phyloP scores from a whole-genome alignment of 2,329 filamentous ascomycete genomes.

The Akanthomyces uredinophilus region DNA sequence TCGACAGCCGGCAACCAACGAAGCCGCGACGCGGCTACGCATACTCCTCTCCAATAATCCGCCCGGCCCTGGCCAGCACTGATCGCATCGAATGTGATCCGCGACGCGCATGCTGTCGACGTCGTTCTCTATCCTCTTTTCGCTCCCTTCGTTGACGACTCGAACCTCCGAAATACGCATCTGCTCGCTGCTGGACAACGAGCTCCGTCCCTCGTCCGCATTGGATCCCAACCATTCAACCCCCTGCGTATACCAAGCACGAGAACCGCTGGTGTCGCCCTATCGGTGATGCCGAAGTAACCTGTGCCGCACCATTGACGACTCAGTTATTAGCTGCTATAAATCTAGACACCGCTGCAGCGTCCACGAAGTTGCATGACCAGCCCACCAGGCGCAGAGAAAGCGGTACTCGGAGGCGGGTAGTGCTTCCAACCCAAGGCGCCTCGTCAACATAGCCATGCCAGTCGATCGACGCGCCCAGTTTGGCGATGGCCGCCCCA shows the following conservation, averaged over 20 bases:
- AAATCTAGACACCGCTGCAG: neutral
- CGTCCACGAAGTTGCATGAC: constrained; percentile 2
- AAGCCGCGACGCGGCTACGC: neutral
- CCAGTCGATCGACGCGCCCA: constrained; percentile 31
- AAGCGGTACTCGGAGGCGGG: neutral
- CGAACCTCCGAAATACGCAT: neutral
- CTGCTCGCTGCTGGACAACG: constrained; percentile 9
- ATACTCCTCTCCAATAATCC: neutral
- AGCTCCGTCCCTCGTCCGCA: neutral
- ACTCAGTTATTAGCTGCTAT: neutral
- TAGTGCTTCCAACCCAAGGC: neutral
- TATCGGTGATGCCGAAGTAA: constrained; percentile 2
- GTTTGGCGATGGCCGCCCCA: constrained; percentile 26
- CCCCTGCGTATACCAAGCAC: neutral
- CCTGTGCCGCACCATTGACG: neutral
- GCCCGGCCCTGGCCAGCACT: neutral
- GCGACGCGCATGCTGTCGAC: neutral
- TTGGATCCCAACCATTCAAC: neutral
- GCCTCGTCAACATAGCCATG: constrained; percentile 19
- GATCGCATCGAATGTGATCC: constrained; percentile 10
- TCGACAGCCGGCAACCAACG: neutral
- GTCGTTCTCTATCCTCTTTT: neutral
- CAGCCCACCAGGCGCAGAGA: neutral
- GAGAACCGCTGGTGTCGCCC: neutral
- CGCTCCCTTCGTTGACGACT: neutral